Conservation (phyloP, 257 asterid species). For the Oldenlandia corymbosa region DNA sequence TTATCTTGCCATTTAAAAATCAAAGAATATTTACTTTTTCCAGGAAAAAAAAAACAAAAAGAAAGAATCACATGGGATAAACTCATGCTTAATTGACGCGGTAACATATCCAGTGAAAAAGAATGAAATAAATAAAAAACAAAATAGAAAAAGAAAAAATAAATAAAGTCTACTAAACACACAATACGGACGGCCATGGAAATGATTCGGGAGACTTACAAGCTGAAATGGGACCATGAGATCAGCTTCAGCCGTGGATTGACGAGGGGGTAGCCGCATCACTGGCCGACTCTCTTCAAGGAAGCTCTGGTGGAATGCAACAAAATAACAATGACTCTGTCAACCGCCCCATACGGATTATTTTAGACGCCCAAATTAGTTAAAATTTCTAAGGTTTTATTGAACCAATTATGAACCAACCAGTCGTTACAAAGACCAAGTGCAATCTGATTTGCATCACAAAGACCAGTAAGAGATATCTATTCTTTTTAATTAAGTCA, state of each 20-base stretch:
- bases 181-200: not conserved
- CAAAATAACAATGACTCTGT: not conserved
- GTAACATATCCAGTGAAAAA: too few relatives aligned
- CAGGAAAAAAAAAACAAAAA: too few relatives aligned
- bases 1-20: too few relatives aligned
- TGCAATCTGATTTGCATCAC: not conserved
- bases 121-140: too few relatives aligned
- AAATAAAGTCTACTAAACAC: not conserved
- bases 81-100: too few relatives aligned
- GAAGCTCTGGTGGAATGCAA: conserved; percentile 59
- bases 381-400: not conserved
- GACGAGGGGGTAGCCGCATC: conserved; percentile 98
- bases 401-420: not conserved
- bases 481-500: not conserved
- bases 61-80: too few relatives aligned
- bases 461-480: not conserved
- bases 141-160: too few relatives aligned
- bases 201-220: conserved; percentile 34
- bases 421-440: not conserved
- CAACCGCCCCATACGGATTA: too few relatives aligned
- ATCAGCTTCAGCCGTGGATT: conserved; percentile 97
- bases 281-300: conserved; percentile 96
- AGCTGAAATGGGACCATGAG: conserved; percentile 97
- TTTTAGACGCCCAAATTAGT: not conserved
- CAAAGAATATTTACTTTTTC: too few relatives aligned